Conservation (phyloP, 116 monocot genomes). For the Phalaenopsis hybrid region DNA sequence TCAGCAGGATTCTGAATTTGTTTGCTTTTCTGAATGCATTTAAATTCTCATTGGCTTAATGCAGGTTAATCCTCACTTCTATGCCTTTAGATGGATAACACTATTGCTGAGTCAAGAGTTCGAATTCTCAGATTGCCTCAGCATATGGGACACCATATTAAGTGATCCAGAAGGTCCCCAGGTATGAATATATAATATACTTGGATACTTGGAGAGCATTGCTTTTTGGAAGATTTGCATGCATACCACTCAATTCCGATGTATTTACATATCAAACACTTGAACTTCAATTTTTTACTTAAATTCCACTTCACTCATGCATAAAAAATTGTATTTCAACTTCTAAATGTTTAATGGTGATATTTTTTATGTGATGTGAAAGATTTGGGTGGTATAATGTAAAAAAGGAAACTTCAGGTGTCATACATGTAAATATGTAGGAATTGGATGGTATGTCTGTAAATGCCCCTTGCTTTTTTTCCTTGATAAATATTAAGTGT, state of each 20-base stretch:
- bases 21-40: background rate
- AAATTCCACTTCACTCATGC: no score
- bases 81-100: conserved; percentile 97
- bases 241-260: no score
- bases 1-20: background rate
- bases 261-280: no score
- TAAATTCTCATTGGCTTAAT: background rate
- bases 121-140: conserved; percentile 65
- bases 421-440: no score
- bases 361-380: no score
- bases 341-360: no score
- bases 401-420: no score
- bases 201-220: background rate
- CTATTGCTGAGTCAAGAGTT: conserved; percentile 85
- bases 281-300: no score
- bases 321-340: no score
- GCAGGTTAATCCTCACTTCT: conserved; percentile 96
- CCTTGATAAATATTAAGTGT: background rate
- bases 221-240: background rate
- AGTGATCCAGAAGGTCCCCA: conserved; percentile 87
- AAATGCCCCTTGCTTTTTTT: background rate
- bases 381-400: no score
- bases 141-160: conserved; percentile 86
- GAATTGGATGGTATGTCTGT: no score
- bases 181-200: conserved; percentile 19